Evolutionary conservation across 495 filamentous ascomycete species (phyloP).

Genomic region (Hypoxylon rickii): DNA sequence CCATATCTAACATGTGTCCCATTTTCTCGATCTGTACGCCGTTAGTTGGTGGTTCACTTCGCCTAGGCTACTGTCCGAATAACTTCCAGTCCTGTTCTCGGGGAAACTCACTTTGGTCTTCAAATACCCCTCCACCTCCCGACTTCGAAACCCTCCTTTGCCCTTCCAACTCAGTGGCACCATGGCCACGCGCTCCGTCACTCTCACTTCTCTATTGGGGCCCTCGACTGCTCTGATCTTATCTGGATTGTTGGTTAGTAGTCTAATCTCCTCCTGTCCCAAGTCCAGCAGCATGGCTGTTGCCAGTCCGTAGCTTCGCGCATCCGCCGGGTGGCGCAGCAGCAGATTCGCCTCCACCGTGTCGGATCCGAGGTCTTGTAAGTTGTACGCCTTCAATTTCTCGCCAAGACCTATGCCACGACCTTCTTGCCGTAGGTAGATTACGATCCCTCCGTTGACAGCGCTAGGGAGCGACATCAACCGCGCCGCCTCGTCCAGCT

Average conservation of each 20-base stretch:
- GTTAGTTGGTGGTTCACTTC: slow-evolving; percentile 7
- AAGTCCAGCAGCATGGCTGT: slow-evolving; percentile 93
- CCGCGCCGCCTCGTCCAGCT: slow-evolving; percentile 93
- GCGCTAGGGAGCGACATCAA: slow-evolving; percentile 81
- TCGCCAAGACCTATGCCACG: slow-evolving; percentile 92
- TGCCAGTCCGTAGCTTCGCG: slow-evolving; percentile 88
- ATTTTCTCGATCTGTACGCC: slow-evolving; percentile 66
- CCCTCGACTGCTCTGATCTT: slow-evolving; percentile 95
- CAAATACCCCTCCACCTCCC: slow-evolving; percentile 91
- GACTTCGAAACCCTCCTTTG: slow-evolving; percentile 78
- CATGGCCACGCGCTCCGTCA: slow-evolving; percentile 92
- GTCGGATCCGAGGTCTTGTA: slow-evolving; percentile 93
- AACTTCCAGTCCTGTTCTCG: too few relatives aligned
- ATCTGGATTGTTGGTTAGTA: slow-evolving; percentile 98
- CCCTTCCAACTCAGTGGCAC: slow-evolving; percentile 93
- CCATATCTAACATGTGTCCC: slow-evolving; percentile 64
- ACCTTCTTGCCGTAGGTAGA: slow-evolving; percentile 95
- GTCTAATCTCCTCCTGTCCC: slow-evolving; percentile 72
- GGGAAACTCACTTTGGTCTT: slow-evolving; percentile 77
- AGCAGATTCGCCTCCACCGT: slow-evolving; percentile 95
- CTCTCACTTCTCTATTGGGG: slow-evolving; percentile 80
- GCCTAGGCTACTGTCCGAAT: too few relatives aligned
- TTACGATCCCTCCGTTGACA: slow-evolving; percentile 80
- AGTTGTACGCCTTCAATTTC: slow-evolving; percentile 97
- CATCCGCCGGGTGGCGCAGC: slow-evolving; percentile 91